Conservation (phyloP, 2,329 filamentous ascomycete species). For the Alternaria postmessia region DNA sequence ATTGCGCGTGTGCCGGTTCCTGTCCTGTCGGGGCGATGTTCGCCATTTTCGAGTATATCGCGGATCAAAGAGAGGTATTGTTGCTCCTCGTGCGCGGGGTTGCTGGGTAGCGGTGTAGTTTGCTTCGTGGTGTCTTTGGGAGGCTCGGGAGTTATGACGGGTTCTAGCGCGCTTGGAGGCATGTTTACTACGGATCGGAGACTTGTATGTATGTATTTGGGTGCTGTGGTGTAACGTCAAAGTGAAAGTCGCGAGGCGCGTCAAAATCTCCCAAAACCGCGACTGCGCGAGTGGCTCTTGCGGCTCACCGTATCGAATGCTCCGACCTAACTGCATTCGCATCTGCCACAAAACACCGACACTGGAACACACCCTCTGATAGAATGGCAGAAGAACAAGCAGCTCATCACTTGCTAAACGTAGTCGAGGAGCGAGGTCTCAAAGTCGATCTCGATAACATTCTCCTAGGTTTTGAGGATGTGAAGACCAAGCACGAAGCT, state of each 20-base stretch:
- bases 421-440: slow-evolving; percentile 56
- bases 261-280: slow-evolving; percentile 32
- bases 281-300: slow-evolving; percentile 39
- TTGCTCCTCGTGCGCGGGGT: slow-evolving; percentile 77
- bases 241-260: slow-evolving; percentile 32
- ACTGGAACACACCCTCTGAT: slow-evolving; percentile 3
- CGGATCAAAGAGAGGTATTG: slow-evolving; percentile 93
- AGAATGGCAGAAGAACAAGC: slow-evolving; percentile 47
- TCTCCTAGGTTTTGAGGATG: slow-evolving; percentile 57
- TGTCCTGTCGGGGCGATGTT: slow-evolving; percentile 89
- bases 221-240: neutral
- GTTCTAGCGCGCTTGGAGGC: slow-evolving; percentile 39
- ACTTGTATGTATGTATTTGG: neutral
- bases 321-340: slow-evolving; percentile 32
- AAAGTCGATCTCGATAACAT: slow-evolving; percentile 56
- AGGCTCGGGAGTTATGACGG: slow-evolving; percentile 29
- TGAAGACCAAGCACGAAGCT: slow-evolving; percentile 51
- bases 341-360: slow-evolving; percentile 35
- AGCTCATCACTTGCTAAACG: slow-evolving; percentile 54
- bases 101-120: slow-evolving; percentile 20
- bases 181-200: slow-evolving; percentile 21
- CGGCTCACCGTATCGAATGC: slow-evolving; percentile 26
- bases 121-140: slow-evolving; percentile 30
- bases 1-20: slow-evolving; percentile 92
- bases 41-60: slow-evolving; percentile 81